Percentiles rank a stretch among this genome's conserved stretches.
phyloP scores from a whole-genome alignment of 257 asterid genomes.

The Salvia hispanica region DNA sequence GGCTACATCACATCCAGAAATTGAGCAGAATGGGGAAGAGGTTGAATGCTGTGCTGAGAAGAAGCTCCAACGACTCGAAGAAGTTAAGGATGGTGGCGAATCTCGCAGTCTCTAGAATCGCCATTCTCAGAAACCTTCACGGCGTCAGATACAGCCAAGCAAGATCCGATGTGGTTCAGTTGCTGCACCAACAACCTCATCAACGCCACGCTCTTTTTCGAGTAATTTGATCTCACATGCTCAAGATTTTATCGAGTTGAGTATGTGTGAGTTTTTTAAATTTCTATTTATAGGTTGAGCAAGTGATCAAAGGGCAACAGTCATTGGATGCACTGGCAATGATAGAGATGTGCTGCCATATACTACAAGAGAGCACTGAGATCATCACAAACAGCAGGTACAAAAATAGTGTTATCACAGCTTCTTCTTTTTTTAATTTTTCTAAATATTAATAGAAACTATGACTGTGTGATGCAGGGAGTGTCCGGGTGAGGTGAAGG shows the following conservation, averaged over 20 bases:
- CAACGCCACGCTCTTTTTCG: slow-evolving; percentile 41
- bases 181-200: slow-evolving; percentile 40
- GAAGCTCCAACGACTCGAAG: slow-evolving; percentile 34
- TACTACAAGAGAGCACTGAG: too few species aligned
- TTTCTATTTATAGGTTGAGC: slow-evolving; percentile 33
- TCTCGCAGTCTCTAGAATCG: slow-evolving; percentile 44
- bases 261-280: not conserved
- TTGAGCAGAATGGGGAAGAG: slow-evolving; percentile 29
- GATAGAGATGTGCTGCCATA: too few species aligned
- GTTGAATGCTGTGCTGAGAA: slow-evolving; percentile 32
- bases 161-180: slow-evolving; percentile 43
- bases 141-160: slow-evolving; percentile 36
- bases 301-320: slow-evolving; percentile 38
- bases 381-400: too few species aligned
- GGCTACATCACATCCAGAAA: not conserved
- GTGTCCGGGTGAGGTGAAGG: too few species aligned
- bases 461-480: too few species aligned
- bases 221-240: slow-evolving; percentile 12
- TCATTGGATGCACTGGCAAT: slow-evolving; percentile 35
- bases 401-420: too few species aligned
- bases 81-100: slow-evolving; percentile 32
- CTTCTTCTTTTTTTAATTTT: too few species aligned
- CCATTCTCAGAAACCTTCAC: slow-evolving; percentile 39
- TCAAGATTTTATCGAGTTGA: too few species aligned
- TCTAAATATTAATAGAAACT: too few species aligned